A percentile compares a stretch with the other conserved stretches of the same genome.
These are phyloP conservation scores for Cystobasidium sp. DNA, from an alignment of 1,284 basidiomycete species.

Conservation along the genomic window DNA sequence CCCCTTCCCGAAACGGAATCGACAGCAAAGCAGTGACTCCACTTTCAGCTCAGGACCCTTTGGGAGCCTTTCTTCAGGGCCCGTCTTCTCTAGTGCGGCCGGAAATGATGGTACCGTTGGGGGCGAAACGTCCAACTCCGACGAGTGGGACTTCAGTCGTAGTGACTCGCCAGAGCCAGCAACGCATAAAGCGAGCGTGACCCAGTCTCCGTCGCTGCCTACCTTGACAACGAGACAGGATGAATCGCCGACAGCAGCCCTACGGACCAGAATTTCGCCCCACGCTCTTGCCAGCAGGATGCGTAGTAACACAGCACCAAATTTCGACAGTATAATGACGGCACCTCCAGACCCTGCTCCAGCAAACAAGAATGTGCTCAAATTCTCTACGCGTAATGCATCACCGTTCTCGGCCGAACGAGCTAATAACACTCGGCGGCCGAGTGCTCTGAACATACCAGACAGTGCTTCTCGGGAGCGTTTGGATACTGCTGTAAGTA, in stretches of 20 bases:
- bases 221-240: constrained; percentile 8
- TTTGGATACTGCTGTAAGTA: neutral
- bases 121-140: constrained; percentile 3
- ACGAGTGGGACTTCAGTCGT: constrained; percentile 19
- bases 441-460: constrained; percentile 26
- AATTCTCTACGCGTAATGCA: neutral
- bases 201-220: constrained; percentile 36
- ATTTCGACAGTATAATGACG: constrained; percentile 21
- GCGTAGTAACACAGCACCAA: constrained; percentile 37
- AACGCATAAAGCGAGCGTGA: neutral
- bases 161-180: constrained; percentile 16
- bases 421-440: constrained; percentile 18
- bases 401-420: constrained; percentile 14
- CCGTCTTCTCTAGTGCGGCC: neutral
- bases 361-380: constrained; percentile 26
- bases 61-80: constrained; percentile 11
- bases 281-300: constrained; percentile 13
- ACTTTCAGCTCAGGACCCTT: constrained; percentile 6
- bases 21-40: constrained; percentile 23
- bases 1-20: constrained; percentile 36
- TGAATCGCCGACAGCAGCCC: neutral
- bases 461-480: constrained; percentile 7
- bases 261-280: neutral
- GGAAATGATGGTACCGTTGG: neutral
- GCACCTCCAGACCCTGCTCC: neutral